Conservation (phyloP, 1,284 basidiomycete genomes). For the Porphyrellus sp. region DNA sequence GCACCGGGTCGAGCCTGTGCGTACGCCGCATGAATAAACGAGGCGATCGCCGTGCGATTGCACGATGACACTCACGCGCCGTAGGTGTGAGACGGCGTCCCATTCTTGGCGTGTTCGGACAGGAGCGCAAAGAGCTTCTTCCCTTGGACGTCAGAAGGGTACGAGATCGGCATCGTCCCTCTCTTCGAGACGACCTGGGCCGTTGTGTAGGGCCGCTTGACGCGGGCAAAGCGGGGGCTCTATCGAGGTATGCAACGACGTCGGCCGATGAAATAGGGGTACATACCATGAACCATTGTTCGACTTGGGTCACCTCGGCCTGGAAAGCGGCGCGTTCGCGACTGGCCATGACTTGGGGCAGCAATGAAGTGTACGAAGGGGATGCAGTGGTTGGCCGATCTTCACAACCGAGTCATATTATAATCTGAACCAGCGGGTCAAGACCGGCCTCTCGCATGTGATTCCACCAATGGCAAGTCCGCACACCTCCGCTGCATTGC, state of each 20-base stretch:
- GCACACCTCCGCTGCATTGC: background rate
- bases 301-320: slow-evolving; percentile 79
- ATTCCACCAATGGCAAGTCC: slow-evolving; percentile 11
- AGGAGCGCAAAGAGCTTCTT: slow-evolving; percentile 86
- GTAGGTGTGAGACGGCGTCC: slow-evolving; percentile 89
- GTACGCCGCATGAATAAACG: slow-evolving; percentile 26
- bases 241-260: slow-evolving; percentile 31
- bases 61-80: slow-evolving; percentile 76
- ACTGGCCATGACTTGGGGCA: slow-evolving; percentile 45
- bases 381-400: background rate
- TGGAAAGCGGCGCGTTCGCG: slow-evolving; percentile 67
- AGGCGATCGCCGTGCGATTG: background rate
- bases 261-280: slow-evolving; percentile 15
- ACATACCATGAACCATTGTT: slow-evolving; percentile 89
- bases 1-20: slow-evolving; percentile 88
- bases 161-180: slow-evolving; percentile 82
- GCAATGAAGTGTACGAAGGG: background rate
- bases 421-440: background rate
- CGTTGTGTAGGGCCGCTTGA: slow-evolving; percentile 88
- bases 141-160: slow-evolving; percentile 82
- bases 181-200: slow-evolving; percentile 93
- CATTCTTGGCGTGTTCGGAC: slow-evolving; percentile 61
- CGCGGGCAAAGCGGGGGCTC: slow-evolving; percentile 83
- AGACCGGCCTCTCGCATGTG: background rate
- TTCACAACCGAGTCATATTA: background rate